These are phyloP conservation scores for Chloranthus sessilifolius DNA, from an alignment of 164 flowering plant genomes.

Conservation along the genomic window DNA sequence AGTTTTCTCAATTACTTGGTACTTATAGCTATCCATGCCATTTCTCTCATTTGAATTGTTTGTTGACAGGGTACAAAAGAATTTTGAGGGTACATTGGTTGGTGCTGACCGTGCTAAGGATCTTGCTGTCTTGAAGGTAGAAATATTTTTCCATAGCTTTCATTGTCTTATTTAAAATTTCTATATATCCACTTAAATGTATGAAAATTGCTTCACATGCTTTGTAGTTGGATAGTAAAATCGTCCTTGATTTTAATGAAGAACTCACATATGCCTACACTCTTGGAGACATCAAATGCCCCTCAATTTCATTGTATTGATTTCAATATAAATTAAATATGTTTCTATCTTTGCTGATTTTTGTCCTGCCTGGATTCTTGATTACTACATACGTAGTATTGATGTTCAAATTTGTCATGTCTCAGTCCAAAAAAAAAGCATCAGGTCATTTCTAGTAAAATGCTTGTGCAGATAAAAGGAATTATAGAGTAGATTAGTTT, in stretches of 20 bases:
- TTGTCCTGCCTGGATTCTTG: no score
- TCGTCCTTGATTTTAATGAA: neutral
- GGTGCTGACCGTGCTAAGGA: slow-evolving; percentile 98
- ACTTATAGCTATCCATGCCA: neutral
- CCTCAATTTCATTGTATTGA: no score
- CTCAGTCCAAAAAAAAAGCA: no score
- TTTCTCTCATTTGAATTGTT: slow-evolving; percentile 10
- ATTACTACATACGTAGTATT: no score
- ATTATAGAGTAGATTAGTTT: no score
- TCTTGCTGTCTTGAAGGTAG: slow-evolving; percentile 89
- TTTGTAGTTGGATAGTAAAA: neutral
- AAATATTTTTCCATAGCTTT: neutral
- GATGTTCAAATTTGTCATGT: no score
- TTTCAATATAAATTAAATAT: no score
- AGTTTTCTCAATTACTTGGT: neutral
- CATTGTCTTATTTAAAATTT: neutral
- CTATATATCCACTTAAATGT: neutral
- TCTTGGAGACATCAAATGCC: no score
- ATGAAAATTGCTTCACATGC: neutral
- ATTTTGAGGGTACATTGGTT: slow-evolving; percentile 77
- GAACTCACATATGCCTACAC: neutral
- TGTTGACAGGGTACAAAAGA: slow-evolving; percentile 73
- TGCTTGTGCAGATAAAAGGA: no score
- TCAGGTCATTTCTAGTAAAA: no score
- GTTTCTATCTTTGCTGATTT: no score